Evolutionary conservation across 2,329 filamentous ascomycete species (phyloP).

Genomic region (Paecilomyces variotii): DNA sequence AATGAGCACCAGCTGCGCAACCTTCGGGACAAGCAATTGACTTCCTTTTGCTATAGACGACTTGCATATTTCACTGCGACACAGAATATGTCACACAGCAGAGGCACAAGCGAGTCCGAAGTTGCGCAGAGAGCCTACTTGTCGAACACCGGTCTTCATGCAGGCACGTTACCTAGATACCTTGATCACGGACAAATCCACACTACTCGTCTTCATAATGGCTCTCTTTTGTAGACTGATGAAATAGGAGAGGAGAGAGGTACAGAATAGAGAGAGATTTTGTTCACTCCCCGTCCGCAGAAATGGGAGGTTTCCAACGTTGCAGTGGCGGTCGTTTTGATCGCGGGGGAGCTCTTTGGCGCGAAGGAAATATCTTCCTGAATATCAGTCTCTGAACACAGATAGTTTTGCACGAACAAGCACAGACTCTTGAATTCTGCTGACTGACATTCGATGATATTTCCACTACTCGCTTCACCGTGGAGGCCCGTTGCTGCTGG

Average conservation of each 20-base stretch:
- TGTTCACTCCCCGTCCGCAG: not conserved
- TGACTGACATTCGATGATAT: not conserved
- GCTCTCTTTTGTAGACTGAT: constrained; percentile 11
- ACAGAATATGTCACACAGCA: not conserved
- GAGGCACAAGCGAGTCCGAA: not conserved
- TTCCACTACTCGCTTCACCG: not conserved
- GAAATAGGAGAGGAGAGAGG: constrained; percentile 1
- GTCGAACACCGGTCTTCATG: constrained; percentile 37
- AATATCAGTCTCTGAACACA: not conserved
- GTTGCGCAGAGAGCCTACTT: constrained; percentile 2
- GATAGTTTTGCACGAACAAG: not conserved
- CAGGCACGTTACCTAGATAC: constrained; percentile 31
- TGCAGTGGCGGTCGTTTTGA: not conserved
- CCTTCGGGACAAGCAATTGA: not conserved
- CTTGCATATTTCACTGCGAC: not conserved
- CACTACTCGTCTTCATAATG: constrained; percentile 32
- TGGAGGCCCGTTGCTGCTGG: not conserved
- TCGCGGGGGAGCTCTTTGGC: not conserved
- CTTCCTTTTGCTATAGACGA: not conserved
- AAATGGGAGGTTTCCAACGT: not conserved
- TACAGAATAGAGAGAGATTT: not conserved
- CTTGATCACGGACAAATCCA: constrained; percentile 35
- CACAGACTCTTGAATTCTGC: not conserved
- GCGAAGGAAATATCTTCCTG: not conserved
- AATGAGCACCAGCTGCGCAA: not conserved